phyloP scores from a whole-genome alignment of 129 eudicot species.

The Pseudognaphalium luteoalbum region DNA sequence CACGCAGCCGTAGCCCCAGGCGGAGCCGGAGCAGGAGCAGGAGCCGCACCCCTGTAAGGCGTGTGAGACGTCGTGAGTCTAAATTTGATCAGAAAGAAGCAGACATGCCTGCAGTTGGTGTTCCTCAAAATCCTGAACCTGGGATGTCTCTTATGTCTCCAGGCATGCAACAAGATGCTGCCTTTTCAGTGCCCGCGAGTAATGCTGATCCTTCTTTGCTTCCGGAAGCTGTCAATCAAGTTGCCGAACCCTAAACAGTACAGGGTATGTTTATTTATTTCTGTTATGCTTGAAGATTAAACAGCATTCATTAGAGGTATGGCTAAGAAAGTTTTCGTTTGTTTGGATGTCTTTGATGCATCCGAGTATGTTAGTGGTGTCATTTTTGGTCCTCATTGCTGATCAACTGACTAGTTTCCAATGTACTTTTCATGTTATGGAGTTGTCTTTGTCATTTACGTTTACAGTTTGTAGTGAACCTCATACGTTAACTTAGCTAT shows the following conservation, averaged over 20 bases:
- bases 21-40: conserved; percentile 51
- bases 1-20: conserved; percentile 1
- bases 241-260: conserved; percentile 1
- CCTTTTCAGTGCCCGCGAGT: not conserved
- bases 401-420: conserved; percentile 3
- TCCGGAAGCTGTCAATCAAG: conserved; percentile 17
- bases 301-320: conserved; percentile 2
- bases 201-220: conserved; percentile 3
- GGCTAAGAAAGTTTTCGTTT: not conserved
- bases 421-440: conserved; percentile 8
- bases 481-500: not conserved
- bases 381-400: conserved; percentile 13
- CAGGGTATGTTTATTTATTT: not conserved
- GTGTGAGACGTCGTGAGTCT: conserved; percentile 37
- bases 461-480: conserved; percentile 7
- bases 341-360: not conserved
- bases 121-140: not conserved
- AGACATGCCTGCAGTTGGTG: conserved; percentile 14
- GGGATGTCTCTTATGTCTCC: not conserved
- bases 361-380: not conserved
- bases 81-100: conserved; percentile 38
- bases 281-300: not conserved
- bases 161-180: conserved; percentile 3
- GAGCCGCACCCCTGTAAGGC: conserved; percentile 38
- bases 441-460: not conserved